phyloP scores from a whole-genome alignment of 192 early-diverging fungal species.

The Cetraspora pellucida region DNA sequence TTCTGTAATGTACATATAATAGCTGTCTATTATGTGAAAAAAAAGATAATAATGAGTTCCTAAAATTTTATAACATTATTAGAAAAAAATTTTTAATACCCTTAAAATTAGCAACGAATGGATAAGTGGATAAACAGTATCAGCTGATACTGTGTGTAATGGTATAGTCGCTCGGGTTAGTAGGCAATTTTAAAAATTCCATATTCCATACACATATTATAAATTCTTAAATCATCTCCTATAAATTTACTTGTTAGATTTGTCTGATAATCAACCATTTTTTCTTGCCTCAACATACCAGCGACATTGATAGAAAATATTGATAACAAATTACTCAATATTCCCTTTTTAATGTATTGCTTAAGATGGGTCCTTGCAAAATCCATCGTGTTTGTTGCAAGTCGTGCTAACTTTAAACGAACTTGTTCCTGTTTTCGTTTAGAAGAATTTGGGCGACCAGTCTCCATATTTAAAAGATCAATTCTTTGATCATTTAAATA shows the following conservation, averaged over 20 bases:
- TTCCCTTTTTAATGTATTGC: neutral
- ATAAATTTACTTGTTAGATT: neutral
- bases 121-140: conserved; percentile 1
- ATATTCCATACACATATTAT: neutral
- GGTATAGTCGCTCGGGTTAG: conserved; percentile 15
- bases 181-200: conserved; percentile 22
- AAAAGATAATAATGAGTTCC: neutral
- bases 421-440: conserved; percentile 11
- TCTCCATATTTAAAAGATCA: conserved; percentile 6
- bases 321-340: neutral
- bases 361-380: neutral
- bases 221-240: conserved; percentile 10
- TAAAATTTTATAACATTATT: neutral
- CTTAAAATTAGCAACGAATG: conserved; percentile 5
- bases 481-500: conserved; percentile 2
- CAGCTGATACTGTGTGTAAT: conserved; percentile 13
- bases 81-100: neutral
- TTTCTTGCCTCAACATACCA: neutral
- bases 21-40: conserved; percentile 3
- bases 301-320: conserved; percentile 26
- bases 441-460: conserved; percentile 3
- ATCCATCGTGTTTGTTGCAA: conserved; percentile 16
- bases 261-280: neutral
- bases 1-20: conserved; percentile 13
- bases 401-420: conserved; percentile 6